These are phyloP conservation scores for Talaromyces sp. DNA, from an alignment of 2,329 filamentous ascomycete species.

Conservation along the genomic window DNA sequence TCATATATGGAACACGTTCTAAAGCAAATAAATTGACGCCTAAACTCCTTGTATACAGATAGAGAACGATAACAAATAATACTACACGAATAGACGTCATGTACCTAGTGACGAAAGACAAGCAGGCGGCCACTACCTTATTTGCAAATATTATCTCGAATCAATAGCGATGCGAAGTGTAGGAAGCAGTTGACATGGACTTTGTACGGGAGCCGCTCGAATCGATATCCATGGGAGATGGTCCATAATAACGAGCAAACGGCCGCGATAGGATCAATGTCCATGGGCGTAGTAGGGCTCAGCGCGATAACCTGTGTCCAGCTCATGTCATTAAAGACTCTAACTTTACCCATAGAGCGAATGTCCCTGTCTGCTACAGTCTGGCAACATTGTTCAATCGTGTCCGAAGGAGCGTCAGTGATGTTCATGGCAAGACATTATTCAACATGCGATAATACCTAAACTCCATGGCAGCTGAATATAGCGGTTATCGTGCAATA, in stretches of 20 bases:
- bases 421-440: neutral
- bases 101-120: neutral
- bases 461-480: neutral
- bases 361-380: neutral
- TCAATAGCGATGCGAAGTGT: neutral
- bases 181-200: neutral
- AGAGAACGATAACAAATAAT: neutral
- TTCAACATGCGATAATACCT: neutral
- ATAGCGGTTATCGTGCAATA: neutral
- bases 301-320: neutral
- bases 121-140: neutral
- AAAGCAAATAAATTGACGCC: neutral
- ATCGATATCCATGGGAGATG: neutral
- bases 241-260: neutral
- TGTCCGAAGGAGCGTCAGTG: neutral
- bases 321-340: neutral
- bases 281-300: neutral
- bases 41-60: neutral
- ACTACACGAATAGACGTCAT: neutral
- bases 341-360: neutral
- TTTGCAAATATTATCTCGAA: neutral
- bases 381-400: neutral
- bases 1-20: too few relatives aligned
- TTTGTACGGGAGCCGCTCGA: neutral
- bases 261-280: neutral